Evolutionary conservation across 345 rosid species (phyloP).

Genomic region (Lumnitzera racemosa): DNA sequence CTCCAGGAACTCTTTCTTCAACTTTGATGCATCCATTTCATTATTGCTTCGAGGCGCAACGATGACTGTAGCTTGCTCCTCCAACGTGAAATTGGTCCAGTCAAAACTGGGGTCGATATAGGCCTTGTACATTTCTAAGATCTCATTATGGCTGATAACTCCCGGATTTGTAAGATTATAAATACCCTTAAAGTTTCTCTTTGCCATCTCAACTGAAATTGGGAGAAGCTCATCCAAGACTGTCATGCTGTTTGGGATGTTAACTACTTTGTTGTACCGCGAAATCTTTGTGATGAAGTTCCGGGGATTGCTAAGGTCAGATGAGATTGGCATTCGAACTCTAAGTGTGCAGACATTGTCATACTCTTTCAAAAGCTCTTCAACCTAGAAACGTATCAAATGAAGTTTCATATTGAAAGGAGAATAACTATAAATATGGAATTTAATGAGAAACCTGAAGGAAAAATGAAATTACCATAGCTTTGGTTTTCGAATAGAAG

Average conservation of each 20-base stretch:
- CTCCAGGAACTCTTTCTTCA: constrained; percentile 68
- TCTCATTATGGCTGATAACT: constrained; percentile 70
- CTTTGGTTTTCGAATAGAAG: constrained; percentile 79
- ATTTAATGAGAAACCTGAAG: not conserved
- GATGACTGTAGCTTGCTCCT: constrained; percentile 70
- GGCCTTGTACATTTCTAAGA: constrained; percentile 65
- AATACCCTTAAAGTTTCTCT: constrained; percentile 57
- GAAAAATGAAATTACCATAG: constrained; percentile 39
- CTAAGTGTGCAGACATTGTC: constrained; percentile 63
- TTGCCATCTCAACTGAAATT: constrained; percentile 73
- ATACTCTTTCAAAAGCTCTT: constrained; percentile 56
- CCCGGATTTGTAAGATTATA: constrained; percentile 88
- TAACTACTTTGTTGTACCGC: constrained; percentile 63
- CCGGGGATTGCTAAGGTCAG: constrained; percentile 61
- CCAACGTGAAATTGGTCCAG: constrained; percentile 56
- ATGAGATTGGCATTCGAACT: constrained; percentile 41
- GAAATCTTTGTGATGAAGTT: constrained; percentile 74
- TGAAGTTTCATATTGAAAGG: not conserved
- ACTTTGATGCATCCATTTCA: constrained; percentile 66
- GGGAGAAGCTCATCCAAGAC: constrained; percentile 70
- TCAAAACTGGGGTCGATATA: constrained; percentile 51
- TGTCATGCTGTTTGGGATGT: constrained; percentile 81
- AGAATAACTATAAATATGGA: not conserved
- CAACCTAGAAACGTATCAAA: constrained; percentile 34
- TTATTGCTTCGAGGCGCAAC: constrained; percentile 77